Conservation (phyloP, 2,329 filamentous ascomycete genomes). For the Claviceps capensis region DNA sequence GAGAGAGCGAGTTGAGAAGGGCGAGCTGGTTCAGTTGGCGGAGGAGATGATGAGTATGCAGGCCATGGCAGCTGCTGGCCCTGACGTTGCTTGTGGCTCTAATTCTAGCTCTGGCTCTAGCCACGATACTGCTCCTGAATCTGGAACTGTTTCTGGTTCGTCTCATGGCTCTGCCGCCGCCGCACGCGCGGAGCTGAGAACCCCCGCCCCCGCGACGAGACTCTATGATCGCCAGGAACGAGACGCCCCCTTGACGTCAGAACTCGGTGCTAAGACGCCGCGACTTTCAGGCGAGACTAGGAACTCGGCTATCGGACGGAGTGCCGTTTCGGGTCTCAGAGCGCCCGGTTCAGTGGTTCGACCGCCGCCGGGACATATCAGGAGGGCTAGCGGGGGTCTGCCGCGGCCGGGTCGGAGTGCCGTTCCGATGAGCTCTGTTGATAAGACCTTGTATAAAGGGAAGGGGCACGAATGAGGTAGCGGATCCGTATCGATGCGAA, state of each 20-base stretch:
- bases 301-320: constrained; percentile 4
- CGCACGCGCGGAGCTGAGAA: constrained; percentile 9
- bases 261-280: constrained; percentile 19
- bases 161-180: neutral
- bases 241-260: neutral
- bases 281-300: constrained; percentile 35
- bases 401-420: constrained; percentile 48
- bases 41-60: constrained; percentile 73
- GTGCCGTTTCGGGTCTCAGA: constrained; percentile 43
- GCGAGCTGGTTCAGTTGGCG: constrained; percentile 65
- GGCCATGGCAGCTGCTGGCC: constrained; percentile 11
- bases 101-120: no score
- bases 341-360: constrained; percentile 40
- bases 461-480: neutral
- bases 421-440: constrained; percentile 66
- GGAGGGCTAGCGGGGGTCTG: constrained; percentile 30
- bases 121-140: no score
- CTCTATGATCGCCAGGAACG: neutral
- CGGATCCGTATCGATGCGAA: neutral
- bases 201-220: neutral
- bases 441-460: constrained; percentile 54
- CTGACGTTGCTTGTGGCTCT: neutral
- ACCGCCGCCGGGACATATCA: constrained; percentile 27
- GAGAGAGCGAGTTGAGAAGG: constrained; percentile 68
- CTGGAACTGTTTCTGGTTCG: no score